Conservation (phyloP, 257 asterid species). For the Rehmannia glutinosa region DNA sequence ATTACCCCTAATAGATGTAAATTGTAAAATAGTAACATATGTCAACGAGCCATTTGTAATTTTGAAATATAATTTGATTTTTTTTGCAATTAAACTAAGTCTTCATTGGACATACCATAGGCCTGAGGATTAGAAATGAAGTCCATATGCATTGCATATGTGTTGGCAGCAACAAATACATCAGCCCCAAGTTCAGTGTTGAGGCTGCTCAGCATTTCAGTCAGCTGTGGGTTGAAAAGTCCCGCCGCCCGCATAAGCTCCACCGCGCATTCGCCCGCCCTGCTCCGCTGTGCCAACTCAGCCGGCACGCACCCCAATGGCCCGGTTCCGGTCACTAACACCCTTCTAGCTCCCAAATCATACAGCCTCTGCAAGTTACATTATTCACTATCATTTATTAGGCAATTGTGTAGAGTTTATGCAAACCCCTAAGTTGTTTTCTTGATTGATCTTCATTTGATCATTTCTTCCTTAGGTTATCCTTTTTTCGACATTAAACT, state of each 20-base stretch:
- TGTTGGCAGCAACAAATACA: conserved; percentile 68
- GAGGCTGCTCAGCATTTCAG: conserved; percentile 36
- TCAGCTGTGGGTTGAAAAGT: conserved; percentile 62
- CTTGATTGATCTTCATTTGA: no score
- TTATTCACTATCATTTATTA: no score
- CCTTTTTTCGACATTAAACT: no score
- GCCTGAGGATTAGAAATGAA: conserved; percentile 63
- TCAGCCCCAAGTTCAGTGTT: conserved; percentile 50
- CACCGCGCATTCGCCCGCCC: conserved; percentile 54
- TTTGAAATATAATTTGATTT: no score
- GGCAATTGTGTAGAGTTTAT: no score
- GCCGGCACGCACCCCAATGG: conserved; percentile 87
- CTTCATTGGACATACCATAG: conserved; percentile 37
- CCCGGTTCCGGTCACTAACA: conserved; percentile 79
- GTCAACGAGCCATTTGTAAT: no score
- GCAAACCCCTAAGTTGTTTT: no score
- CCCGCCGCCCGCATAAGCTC: conserved; percentile 58
- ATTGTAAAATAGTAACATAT: no score
- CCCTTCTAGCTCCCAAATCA: conserved; percentile 64
- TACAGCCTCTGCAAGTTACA: conserved; percentile 50
- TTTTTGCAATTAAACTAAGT: no score
- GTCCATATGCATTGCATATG: conserved; percentile 48
- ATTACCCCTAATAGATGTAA: no score
- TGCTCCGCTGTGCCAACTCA: conserved; percentile 68
- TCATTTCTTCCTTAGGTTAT: no score